Base-by-base conservation (phyloP, 768 basidiomycete species). In the Agaricus blazei region DNA sequence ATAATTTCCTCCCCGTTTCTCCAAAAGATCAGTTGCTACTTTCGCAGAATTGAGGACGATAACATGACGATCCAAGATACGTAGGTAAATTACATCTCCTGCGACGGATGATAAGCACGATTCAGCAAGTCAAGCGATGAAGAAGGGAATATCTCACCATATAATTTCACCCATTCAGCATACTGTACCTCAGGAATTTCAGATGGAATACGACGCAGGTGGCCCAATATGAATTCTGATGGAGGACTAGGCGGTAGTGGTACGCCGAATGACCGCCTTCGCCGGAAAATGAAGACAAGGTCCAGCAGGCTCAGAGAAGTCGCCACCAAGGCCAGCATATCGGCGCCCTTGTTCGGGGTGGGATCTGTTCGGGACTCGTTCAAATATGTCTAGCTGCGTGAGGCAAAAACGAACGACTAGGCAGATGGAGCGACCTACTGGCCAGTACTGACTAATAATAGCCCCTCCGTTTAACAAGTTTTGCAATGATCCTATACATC, bases 21-120 rank as follows among this genome's bases (percentile, higher is more conserved):
- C 64, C 11, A 65, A 38, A 12, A 65, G 60, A 11, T 65, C 64
- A 7, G 48, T 34, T 1, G 62, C 62, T 15, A 58, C 55, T 15
- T 58, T 52, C 3, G 49, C 45, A 1, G 59, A 53, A 38, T 54
- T 56, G 9, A 63, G 55, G 3, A 63, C 40, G 12, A 63, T 24
- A 2, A 63, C 44, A 9, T 47, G 37, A 14, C 47, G 47, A 9
- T 42, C 29, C 3, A 55, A 26, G 15, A 55, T 19, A 9, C 29
- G 27, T 4, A 55, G 41, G 27, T 48, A n/a, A 2, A 48, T 42
- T 4, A 55, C 54, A 49, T 48, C 54, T 6, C 54, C 54, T 55
- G 28, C 12, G 27, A 19, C 19, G 19, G 1, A 19, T 19, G 19
- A 19, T 19, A 19, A 19, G 19, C 19, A 19, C 19, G 19, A 19